Base-by-base conservation (phyloP, 2,329 filamentous ascomycete species). In the Calonectria fujianensis region DNA sequence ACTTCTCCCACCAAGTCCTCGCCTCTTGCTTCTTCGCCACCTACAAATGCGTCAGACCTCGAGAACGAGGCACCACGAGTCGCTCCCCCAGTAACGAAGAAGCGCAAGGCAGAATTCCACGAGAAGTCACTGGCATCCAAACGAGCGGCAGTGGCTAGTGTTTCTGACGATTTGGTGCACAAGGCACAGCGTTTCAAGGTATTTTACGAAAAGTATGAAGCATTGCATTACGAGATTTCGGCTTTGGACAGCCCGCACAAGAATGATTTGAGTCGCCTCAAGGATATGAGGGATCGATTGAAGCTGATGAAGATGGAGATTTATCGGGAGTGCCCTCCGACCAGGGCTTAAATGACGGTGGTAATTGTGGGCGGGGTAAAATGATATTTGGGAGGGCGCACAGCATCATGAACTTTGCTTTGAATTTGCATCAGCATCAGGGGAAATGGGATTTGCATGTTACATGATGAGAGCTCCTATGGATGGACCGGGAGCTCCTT, bases 1-100 rank as follows among this genome's bases (percentile, higher is more conserved):
- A 92, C 89, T 0, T 92, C 91, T 9, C 91, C 91, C 0, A 86
- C 87, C 66, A 93, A 93, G 81, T 93, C 92, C 3, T 93, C 92
- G 13, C 92, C 91, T 5, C 85, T 93, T 24, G 91, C 91, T n/a
- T 91, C 91, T 1, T 93, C 91, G 9, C 91, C 91, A 16, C 91
- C 91, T 0, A 93, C 91, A 10, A 93, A 93, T 76, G 92, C 91
- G 1, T 93, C 91, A 1, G 91, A 93, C 72, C 84, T 93, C 48
- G 91, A 92, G 37, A 85, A 88, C 77, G 78, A 85, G 57, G 76
- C 82, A 65, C 75, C 82, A 66, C 74, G 81, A 8, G 75, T 78
- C 57, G 78, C 82, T 59, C 74, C 82, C n/a, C 80, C 78, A 16
- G 75, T 77, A 20, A 66, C 70, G 18, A 88, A 87, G 82, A 90